These are phyloP conservation scores for Colletotrichum zoysiae DNA, from an alignment of 2,329 filamentous ascomycete species.

Conservation along the genomic window DNA sequence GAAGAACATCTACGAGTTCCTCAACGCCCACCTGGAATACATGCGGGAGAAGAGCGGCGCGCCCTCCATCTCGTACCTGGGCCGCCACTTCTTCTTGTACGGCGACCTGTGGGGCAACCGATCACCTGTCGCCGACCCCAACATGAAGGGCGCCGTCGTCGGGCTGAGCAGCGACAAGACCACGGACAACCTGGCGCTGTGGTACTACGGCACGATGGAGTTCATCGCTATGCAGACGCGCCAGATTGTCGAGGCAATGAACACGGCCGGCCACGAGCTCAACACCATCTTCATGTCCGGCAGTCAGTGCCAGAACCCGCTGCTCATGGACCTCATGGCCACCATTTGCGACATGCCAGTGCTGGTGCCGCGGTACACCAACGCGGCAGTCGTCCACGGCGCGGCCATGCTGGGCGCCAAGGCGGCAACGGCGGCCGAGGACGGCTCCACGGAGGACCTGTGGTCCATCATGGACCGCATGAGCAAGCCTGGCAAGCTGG, in stretches of 20 bases:
- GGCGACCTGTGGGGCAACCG: constrained; percentile 98
- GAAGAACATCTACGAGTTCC: constrained; percentile 93
- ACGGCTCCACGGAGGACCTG: constrained; percentile 85
- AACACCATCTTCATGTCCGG: constrained; percentile 98
- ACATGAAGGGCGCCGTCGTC: constrained; percentile 91
- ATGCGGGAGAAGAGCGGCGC: constrained; percentile 77
- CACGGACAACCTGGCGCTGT: constrained; percentile 86
- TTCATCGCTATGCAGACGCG: constrained; percentile 97
- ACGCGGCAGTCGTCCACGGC: constrained; percentile 96
- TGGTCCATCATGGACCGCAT: constrained; percentile 99
- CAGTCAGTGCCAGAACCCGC: constrained; percentile 94
- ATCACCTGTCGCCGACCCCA: constrained; percentile 90
- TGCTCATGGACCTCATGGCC: constrained; percentile 92
- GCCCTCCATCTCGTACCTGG: constrained; percentile 86
- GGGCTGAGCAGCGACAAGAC: constrained; percentile 89
- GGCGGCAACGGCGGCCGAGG: constrained; percentile 84
- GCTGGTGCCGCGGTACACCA: constrained; percentile 91
- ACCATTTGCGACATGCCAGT: constrained; percentile 94
- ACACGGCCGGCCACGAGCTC: constrained; percentile 87
- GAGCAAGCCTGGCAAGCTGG: constrained; percentile 91
- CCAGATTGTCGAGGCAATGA: constrained; percentile 96
- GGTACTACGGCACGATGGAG: constrained; percentile 97
- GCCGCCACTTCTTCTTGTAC: constrained; percentile 97
- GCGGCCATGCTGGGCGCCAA: constrained; percentile 98
- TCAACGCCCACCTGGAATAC: constrained; percentile 87